A percentile compares a stretch with the other conserved stretches of the same genome.
These are phyloP conservation scores for Xylaria venustula DNA, from an alignment of 495 filamentous ascomycete species.

Conservation along the genomic window DNA sequence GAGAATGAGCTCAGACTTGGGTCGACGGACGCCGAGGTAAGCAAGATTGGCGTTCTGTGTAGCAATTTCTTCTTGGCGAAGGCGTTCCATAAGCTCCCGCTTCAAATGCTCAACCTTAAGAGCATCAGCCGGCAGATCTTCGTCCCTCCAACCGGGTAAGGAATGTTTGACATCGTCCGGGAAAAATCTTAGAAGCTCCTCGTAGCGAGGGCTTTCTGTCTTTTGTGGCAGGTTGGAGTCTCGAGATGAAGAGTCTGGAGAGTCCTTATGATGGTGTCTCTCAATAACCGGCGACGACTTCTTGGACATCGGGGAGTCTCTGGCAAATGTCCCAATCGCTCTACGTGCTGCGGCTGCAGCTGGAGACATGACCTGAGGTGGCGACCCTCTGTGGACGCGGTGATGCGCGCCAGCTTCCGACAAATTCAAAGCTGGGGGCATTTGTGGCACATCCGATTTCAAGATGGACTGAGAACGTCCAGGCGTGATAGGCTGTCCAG, in stretches of 20 bases:
- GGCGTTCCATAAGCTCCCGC: slow-evolving; percentile 21
- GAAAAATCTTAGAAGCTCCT: slow-evolving; percentile 23
- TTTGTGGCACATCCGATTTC: too few species aligned
- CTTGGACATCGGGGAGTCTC: not conserved
- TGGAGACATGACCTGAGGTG: not conserved
- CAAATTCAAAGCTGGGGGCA: too few species aligned
- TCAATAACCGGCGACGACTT: not conserved
- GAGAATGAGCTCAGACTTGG: slow-evolving; percentile 24
- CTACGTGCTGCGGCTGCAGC: slow-evolving; percentile 5
- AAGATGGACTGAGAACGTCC: too few species aligned
- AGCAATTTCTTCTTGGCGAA: slow-evolving; percentile 19
- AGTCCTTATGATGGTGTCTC: not conserved
- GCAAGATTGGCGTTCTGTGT: slow-evolving; percentile 14
- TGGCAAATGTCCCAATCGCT: slow-evolving; percentile 3
- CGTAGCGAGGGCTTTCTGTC: not conserved
- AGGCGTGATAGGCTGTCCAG: not conserved
- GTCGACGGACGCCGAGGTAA: slow-evolving; percentile 23
- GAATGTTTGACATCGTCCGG: slow-evolving; percentile 22
- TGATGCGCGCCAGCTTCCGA: too few species aligned
- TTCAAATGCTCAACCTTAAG: slow-evolving; percentile 22
- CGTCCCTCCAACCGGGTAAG: slow-evolving; percentile 22
- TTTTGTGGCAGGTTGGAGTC: not conserved
- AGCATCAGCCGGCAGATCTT: slow-evolving; percentile 10
- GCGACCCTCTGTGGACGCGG: not conserved
- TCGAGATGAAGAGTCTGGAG: not conserved